Evolutionary conservation across 2,329 filamentous ascomycete genomes (phyloP).

Genomic region (Chalaropsis thielavioides): DNA sequence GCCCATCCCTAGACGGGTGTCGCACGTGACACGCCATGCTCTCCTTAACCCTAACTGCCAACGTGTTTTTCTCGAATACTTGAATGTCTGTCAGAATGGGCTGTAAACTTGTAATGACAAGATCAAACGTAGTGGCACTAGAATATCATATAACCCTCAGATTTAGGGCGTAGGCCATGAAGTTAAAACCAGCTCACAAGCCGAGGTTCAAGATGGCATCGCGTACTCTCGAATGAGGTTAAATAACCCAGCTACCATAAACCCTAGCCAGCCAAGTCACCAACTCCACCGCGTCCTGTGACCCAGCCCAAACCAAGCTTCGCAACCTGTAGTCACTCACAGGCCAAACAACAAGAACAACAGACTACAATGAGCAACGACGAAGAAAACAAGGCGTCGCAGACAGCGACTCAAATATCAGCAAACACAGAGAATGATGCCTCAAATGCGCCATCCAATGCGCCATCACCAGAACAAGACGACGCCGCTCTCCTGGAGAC

Average conservation of each 20-base stretch:
- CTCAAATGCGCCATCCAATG: neutral
- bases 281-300: neutral
- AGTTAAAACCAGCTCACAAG: neutral
- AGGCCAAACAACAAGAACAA: neutral
- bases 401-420: neutral
- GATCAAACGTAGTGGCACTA: neutral
- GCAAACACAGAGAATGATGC: conserved; percentile 4
- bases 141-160: no score
- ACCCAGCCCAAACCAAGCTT: neutral
- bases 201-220: neutral
- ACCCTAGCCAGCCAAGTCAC: neutral
- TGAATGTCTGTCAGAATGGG: neutral
- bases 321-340: neutral
- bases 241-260: neutral
- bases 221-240: neutral
- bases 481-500: conserved; percentile 34
- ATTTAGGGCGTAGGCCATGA: neutral
- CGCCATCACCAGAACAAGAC: neutral
- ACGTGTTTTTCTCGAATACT: neutral
- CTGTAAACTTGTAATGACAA: neutral
- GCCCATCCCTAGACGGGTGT: neutral
- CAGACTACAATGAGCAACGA: conserved; percentile 8
- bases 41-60: neutral
- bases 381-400: neutral
- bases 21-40: neutral